Evolutionary conservation across 441 rosid species (phyloP).

Genomic region (Lepidium campestre): DNA sequence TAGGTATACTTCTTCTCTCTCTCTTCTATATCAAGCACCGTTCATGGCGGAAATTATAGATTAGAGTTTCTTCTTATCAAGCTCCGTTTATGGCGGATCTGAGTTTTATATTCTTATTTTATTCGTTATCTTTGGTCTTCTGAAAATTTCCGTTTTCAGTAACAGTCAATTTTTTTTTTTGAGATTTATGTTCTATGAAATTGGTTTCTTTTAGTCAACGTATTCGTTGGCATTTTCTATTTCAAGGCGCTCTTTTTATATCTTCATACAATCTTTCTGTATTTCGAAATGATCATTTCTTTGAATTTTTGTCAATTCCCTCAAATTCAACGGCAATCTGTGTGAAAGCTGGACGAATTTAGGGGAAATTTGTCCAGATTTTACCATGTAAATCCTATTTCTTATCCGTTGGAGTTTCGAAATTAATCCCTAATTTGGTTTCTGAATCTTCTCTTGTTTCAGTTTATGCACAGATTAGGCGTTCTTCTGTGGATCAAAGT

Average conservation of each 20-base stretch:
- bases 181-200: neutral
- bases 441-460: neutral
- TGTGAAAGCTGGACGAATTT: neutral
- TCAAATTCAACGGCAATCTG: neutral
- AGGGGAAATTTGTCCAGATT: neutral
- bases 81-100: constrained; percentile 2
- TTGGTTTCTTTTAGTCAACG: constrained; percentile 11
- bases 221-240: constrained; percentile 15
- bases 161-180: neutral
- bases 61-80: neutral
- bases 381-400: neutral
- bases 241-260: neutral
- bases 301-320: neutral
- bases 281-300: neutral
- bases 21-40: neutral
- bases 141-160: constrained; percentile 2
- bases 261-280: neutral
- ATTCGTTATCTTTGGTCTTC: neutral
- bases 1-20: neutral
- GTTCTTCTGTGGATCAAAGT: constrained; percentile 12
- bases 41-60: constrained; percentile 8
- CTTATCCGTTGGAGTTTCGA: neutral
- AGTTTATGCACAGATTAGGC: constrained; percentile 3
- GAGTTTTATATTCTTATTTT: neutral
- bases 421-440: neutral